These are phyloP conservation scores for Cladosporium sp. DNA, from an alignment of 2,329 filamentous ascomycete genomes.

Conservation along the genomic window DNA sequence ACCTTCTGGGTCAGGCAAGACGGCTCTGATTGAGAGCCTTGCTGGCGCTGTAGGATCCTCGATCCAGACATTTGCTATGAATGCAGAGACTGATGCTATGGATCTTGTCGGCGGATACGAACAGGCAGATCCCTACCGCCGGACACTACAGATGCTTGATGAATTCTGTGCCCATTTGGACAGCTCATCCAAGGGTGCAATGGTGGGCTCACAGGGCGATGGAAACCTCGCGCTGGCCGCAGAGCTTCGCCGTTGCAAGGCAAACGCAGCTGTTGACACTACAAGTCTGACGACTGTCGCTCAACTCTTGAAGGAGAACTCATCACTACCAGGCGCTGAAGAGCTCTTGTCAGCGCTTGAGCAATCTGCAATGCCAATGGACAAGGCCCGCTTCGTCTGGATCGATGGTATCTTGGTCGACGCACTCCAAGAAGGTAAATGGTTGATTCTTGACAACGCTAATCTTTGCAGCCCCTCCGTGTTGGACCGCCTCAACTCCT, in stretches of 20 bases:
- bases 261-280: conserved; percentile 10
- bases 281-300: conserved; percentile 12
- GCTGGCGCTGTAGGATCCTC: conserved; percentile 76
- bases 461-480: conserved; percentile 96
- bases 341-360: conserved; percentile 20
- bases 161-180: conserved; percentile 22
- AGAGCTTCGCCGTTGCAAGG: conserved; percentile 17
- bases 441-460: conserved; percentile 95
- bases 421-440: conserved; percentile 80
- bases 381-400: conserved; percentile 89
- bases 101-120: conserved; percentile 97
- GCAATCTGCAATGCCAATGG: conserved; percentile 45
- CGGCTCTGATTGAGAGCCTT: conserved; percentile 73
- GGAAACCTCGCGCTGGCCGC: conserved; percentile 9
- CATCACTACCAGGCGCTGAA: conserved; percentile 6
- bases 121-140: conserved; percentile 78
- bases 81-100: conserved; percentile 94
- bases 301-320: conserved; percentile 16
- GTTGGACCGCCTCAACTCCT: conserved; percentile 87
- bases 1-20: conserved; percentile 83
- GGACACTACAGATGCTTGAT: conserved; percentile 22
- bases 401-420: conserved; percentile 89
- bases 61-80: conserved; percentile 82
- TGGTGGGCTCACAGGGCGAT: background rate
- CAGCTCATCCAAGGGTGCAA: conserved; percentile 13